These are phyloP conservation scores for Chaetomium cochliodes DNA, from an alignment of 495 filamentous ascomycete species.

Conservation along the genomic window DNA sequence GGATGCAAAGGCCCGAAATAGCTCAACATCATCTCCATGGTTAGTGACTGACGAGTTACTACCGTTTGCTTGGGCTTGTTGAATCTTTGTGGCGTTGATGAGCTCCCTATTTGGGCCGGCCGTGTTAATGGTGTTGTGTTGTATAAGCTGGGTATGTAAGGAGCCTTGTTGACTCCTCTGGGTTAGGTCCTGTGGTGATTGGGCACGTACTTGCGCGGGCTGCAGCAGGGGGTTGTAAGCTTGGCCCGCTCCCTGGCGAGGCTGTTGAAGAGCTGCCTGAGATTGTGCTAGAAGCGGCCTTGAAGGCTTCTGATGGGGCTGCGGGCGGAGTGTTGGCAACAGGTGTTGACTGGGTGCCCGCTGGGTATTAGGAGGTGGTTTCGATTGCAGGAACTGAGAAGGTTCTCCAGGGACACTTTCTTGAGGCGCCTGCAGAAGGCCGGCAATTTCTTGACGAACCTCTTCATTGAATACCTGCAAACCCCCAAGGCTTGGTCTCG, in stretches of 20 bases:
- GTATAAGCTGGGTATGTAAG: not conserved
- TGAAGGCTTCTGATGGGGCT: not conserved
- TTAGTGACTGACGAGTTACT: not conserved
- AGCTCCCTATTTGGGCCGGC: not conserved
- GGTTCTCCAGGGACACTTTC: not conserved
- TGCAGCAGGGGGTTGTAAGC: too few relatives aligned
- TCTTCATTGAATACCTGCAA: too few relatives aligned
- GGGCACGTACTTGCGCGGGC: too few relatives aligned
- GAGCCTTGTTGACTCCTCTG: not conserved
- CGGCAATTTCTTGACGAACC: too few relatives aligned
- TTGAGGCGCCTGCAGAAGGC: too few relatives aligned
- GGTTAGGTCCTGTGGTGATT: too few relatives aligned
- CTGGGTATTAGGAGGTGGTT: not conserved
- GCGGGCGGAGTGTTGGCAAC: not conserved
- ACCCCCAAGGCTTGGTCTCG: too few relatives aligned
- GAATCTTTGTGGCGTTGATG: slow-evolving; percentile 14
- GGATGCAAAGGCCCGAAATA: not conserved
- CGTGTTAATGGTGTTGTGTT: not conserved
- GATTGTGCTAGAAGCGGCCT: not conserved
- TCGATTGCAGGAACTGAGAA: too few relatives aligned
- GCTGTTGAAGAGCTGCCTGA: not conserved
- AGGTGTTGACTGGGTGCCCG: not conserved
- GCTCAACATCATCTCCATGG: not conserved
- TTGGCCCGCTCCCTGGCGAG: not conserved
- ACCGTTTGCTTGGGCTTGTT: not conserved